Base-by-base conservation (phyloP, 1,284 basidiomycete genomes). In the Coriolopsis trogii region DNA sequence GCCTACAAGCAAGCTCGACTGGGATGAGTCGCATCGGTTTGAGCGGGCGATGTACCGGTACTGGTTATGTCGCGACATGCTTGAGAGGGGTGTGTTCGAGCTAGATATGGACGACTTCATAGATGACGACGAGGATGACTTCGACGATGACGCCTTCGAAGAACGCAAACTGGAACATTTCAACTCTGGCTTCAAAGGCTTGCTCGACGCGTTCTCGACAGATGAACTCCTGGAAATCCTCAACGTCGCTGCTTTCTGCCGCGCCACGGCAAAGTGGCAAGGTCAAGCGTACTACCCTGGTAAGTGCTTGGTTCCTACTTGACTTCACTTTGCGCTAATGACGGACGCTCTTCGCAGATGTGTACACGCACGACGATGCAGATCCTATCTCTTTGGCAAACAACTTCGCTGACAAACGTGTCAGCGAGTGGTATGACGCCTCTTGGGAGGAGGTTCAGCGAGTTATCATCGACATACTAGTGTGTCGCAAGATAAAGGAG, bases 41-140 rank as follows among this genome's bases (percentile, higher is more conserved):
- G 63, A 62, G 6, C 46, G 56, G 6, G 71, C 69, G 1, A 15
- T 72, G 39, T 73, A 73, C 45, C 67, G 70, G 21, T 60, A 66
- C 10, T 70, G 68, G 64, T 57, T 70, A 2, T 61, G 45, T 41
- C 51, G 39, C 15, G 34, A 45, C 7, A 33, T 51, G 33, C 28
- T 55, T 10, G 10, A 26, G 3, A 6, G 45, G 3, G 34, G 20
- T 1, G 44, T 37, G 3, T 42, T 51, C 18, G 31, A 24, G 24
- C 23, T 2, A 28, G 58, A 54, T 6, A 28, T 53, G 21, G 48
- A 44, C 2, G 48, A 55, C 6, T 34, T 31, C 30, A 47, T 51
- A 2, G 58, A 59, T 3, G 48, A 55, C 8, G 42, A 60, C 16
- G 48, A 53, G 12, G 50, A 56, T 13, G 59, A 61, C 16, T 46